A percentile compares a stretch with the other conserved stretches of the same genome.
Evolutionary conservation across 805 yeast species (phyloP).

Genomic region (Ogataea glucozyma): DNA sequence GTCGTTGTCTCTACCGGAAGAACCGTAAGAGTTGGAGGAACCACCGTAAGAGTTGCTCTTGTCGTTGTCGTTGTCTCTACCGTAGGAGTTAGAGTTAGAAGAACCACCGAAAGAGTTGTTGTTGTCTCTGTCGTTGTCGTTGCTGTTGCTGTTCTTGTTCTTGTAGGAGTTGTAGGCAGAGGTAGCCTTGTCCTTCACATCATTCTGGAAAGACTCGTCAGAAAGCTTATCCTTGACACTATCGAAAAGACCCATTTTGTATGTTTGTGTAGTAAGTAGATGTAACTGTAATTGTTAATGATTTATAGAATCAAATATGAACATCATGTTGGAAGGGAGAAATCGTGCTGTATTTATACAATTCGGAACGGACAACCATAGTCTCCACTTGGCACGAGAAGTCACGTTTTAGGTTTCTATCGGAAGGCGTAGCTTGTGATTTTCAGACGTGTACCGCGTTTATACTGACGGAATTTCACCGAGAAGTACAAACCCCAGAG

Average conservation of each 20-base stretch:
- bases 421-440: background rate
- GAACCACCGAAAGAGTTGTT: slow-evolving; percentile 36
- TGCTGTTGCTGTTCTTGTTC: slow-evolving; percentile 16
- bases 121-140: slow-evolving; percentile 33
- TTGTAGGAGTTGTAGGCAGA: slow-evolving; percentile 32
- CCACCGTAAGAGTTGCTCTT: slow-evolving; percentile 35
- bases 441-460: too few species aligned
- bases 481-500: background rate
- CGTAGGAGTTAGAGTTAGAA: too few species aligned
- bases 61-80: slow-evolving; percentile 22
- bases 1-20: slow-evolving; percentile 34
- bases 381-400: too few species aligned
- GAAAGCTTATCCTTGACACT: slow-evolving; percentile 39
- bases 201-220: slow-evolving; percentile 27
- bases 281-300: background rate
- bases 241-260: slow-evolving; percentile 43
- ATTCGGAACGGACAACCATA: too few species aligned
- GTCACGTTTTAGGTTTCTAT: too few species aligned
- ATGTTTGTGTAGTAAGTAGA: background rate
- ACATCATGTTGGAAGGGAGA: background rate
- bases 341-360: slow-evolving; percentile 6
- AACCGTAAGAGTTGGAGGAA: slow-evolving; percentile 36
- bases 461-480: background rate
- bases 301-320: background rate
- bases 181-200: slow-evolving; percentile 27